phyloP scores from a whole-genome alignment of 169 alveolate genomes.

The Ichthyophthirius multifiliis region DNA sequence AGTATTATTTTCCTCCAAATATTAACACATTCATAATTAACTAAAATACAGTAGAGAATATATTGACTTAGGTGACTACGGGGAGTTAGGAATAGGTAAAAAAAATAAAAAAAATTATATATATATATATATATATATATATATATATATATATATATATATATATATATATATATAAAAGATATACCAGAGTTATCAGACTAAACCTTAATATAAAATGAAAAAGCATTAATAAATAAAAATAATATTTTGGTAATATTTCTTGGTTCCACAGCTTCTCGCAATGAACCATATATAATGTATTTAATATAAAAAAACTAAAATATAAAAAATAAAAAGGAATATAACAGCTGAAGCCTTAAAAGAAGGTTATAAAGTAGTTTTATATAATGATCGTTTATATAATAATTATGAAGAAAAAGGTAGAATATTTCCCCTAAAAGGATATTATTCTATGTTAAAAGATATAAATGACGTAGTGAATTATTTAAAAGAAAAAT shows the following conservation, averaged over 20 bases:
- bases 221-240: not conserved
- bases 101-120: not conserved
- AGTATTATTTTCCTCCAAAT: not conserved
- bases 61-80: not conserved
- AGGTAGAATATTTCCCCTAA: not conserved
- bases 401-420: not conserved
- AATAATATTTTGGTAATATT: not conserved
- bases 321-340: not conserved
- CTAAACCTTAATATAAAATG: not conserved
- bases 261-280: not conserved
- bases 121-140: not conserved
- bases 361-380: constrained; percentile 5
- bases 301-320: not conserved
- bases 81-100: not conserved
- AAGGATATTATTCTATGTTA: not conserved
- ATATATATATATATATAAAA: not conserved
- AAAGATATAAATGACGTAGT: not conserved
- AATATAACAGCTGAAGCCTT: constrained; percentile 11
- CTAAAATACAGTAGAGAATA: not conserved
- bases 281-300: constrained; percentile 6
- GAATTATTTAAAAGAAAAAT: not conserved
- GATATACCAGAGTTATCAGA: not conserved
- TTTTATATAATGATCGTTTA: not conserved
- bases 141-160: not conserved
- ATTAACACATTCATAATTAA: not conserved